Percentiles rank a stretch among this genome's conserved stretches.
phyloP scores from a whole-genome alignment of 257 asterid genomes.

The Verbascum thapsus region DNA sequence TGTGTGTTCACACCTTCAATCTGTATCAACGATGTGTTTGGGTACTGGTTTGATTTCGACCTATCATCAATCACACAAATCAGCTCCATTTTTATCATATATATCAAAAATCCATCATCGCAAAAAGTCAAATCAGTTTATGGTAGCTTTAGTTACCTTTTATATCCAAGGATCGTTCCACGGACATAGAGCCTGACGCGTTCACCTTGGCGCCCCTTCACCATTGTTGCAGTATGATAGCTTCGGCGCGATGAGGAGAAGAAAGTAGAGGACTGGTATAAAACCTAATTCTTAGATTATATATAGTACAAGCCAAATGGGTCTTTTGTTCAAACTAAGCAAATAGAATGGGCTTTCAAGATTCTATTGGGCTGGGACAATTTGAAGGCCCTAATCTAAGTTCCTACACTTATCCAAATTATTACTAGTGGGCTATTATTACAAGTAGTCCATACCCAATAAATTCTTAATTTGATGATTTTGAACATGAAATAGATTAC shows the following conservation, averaged over 20 bases:
- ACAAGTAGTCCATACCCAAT: too few species aligned
- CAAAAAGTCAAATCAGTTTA: not conserved
- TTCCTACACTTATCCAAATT: too few species aligned
- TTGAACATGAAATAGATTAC: too few species aligned
- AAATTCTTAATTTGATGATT: too few species aligned
- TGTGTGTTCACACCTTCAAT: constrained; percentile 89
- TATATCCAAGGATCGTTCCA: constrained; percentile 70
- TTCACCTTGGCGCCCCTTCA: constrained; percentile 75
- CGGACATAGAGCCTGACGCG: constrained; percentile 52
- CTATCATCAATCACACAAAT: constrained; percentile 33
- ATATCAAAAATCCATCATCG: not conserved
- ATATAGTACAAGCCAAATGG: constrained; percentile 6
- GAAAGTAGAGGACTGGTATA: not conserved
- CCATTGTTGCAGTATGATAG: constrained; percentile 39
- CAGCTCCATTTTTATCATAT: not conserved
- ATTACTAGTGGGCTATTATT: too few species aligned
- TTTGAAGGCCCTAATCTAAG: too few species aligned
- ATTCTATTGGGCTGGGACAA: too few species aligned
- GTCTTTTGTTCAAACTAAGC: too few species aligned
- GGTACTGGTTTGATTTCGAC: constrained; percentile 96
- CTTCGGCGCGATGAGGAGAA: constrained; percentile 18
- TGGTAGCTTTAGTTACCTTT: constrained; percentile 40
- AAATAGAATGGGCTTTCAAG: too few species aligned
- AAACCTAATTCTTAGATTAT: constrained; percentile 23
- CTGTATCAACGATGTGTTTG: constrained; percentile 86